A percentile compares a stretch with the other conserved stretches of the same genome.
Conservation (phyloP, 352 stramenopile genomes). For the Phytophthora gonapodyides region DNA sequence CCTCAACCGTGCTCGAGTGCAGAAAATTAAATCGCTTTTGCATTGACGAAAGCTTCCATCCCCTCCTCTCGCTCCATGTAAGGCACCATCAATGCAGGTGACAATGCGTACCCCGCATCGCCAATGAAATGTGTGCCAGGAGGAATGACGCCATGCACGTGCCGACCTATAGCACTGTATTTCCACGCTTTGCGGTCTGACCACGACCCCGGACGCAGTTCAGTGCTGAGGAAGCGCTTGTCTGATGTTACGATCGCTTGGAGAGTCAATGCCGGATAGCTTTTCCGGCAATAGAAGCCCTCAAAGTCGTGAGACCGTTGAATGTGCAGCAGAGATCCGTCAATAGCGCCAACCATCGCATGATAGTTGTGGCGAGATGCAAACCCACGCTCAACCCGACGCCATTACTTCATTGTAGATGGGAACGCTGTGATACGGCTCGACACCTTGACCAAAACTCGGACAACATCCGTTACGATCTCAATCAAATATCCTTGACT, state of each 20-base stretch:
- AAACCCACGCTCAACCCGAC: too few species aligned
- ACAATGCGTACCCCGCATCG: background rate
- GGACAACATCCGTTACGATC: slow-evolving; percentile 14
- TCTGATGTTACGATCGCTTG: too few species aligned
- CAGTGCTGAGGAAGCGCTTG: background rate
- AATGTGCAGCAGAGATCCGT: too few species aligned
- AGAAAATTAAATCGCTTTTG: background rate
- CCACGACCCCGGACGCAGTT: background rate
- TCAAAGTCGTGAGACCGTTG: too few species aligned
- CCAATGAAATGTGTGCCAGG: slow-evolving; percentile 2
- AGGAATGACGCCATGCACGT: background rate
- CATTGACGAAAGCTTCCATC: too few species aligned
- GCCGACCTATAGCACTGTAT: background rate
- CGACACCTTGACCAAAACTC: too few species aligned
- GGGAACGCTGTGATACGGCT: too few species aligned
- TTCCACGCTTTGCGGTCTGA: background rate
- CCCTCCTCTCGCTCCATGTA: background rate
- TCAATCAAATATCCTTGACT: slow-evolving; percentile 14
- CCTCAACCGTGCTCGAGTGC: slow-evolving; percentile 1
- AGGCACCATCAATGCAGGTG: background rate
- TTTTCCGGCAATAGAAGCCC: too few species aligned
- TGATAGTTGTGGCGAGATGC: too few species aligned
- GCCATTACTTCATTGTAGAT: too few species aligned
- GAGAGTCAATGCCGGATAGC: too few species aligned
- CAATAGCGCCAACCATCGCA: too few species aligned